Percentiles rank a stretch among this genome's conserved stretches.
Conservation (phyloP, 768 basidiomycete genomes). For the Pisolithus microcarpus region DNA sequence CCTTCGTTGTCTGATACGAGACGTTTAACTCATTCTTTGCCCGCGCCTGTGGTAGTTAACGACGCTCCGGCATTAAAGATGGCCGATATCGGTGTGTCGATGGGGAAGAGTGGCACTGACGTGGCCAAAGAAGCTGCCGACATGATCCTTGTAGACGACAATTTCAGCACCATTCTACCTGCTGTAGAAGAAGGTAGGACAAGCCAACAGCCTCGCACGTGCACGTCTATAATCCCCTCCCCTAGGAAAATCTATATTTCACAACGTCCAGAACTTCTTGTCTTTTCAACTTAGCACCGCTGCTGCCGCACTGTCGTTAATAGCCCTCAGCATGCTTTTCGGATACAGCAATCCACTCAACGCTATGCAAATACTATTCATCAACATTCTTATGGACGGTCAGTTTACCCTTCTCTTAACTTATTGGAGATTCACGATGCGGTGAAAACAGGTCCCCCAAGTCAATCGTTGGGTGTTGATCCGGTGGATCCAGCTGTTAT, state of each 20-base stretch:
- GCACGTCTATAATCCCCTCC: not conserved
- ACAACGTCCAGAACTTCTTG: constrained; percentile 98
- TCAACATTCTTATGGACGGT: constrained; percentile 99
- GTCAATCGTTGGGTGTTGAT: constrained; percentile 93
- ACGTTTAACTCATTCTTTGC: not conserved
- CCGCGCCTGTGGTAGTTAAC: constrained; percentile 50
- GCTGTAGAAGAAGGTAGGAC: constrained; percentile 84
- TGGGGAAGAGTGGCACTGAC: constrained; percentile 98
- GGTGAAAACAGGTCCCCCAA: constrained; percentile 66
- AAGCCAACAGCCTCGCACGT: not conserved
- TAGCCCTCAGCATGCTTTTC: constrained; percentile 89
- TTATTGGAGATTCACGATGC: not conserved
- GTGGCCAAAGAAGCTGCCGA: constrained; percentile 98
- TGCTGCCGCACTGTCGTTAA: constrained; percentile 91
- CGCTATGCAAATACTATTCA: constrained; percentile 98
- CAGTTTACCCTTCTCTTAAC: constrained; percentile 12
- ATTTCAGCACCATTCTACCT: constrained; percentile 90
- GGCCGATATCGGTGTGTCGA: constrained; percentile 96
- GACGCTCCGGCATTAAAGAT: constrained; percentile 95
- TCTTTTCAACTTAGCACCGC: constrained; percentile 97
- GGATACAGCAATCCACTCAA: constrained; percentile 89
- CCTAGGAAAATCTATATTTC: constrained; percentile 91
- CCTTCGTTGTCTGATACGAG: not conserved
- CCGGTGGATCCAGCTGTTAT: constrained; percentile 92
- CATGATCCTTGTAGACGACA: constrained; percentile 94